These are phyloP conservation scores for Rubia peregrina DNA, from an alignment of 305 asterid genomes.

Conservation along the genomic window DNA sequence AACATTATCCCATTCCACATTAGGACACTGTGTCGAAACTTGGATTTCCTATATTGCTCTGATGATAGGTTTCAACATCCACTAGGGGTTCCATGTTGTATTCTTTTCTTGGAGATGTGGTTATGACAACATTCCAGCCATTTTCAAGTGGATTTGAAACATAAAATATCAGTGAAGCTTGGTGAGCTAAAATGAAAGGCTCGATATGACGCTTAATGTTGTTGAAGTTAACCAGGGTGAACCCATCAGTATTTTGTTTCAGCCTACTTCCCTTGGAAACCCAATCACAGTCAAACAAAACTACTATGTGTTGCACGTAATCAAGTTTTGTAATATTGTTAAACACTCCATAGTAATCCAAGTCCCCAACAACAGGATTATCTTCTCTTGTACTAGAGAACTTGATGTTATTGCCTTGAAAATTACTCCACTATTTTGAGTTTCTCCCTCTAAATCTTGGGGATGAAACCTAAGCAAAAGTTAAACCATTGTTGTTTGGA, in stretches of 20 bases:
- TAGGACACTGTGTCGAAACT: too few species aligned
- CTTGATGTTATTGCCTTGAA: too few species aligned
- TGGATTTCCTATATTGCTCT: too few species aligned
- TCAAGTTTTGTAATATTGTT: too few species aligned
- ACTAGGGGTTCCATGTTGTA: neutral
- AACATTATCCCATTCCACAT: too few species aligned
- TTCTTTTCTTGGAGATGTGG: neutral
- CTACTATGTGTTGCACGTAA: neutral
- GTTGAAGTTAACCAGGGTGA: neutral
- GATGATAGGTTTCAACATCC: neutral
- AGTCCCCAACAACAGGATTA: too few species aligned
- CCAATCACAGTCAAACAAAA: constrained; percentile 7
- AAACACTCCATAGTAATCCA: too few species aligned
- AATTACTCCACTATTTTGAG: too few species aligned
- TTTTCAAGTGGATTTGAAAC: neutral
- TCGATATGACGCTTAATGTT: neutral
- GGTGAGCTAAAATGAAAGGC: neutral
- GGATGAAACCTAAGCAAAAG: too few species aligned
- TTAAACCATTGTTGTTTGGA: too few species aligned
- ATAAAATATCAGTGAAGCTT: neutral
- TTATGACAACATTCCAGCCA: neutral
- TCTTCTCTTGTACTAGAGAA: too few species aligned
- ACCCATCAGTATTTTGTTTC: neutral
- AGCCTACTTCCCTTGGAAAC: neutral
- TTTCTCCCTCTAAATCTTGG: too few species aligned